These are phyloP conservation scores for Eustoma russellianum DNA, from an alignment of 257 asterid species.

Conservation along the genomic window DNA sequence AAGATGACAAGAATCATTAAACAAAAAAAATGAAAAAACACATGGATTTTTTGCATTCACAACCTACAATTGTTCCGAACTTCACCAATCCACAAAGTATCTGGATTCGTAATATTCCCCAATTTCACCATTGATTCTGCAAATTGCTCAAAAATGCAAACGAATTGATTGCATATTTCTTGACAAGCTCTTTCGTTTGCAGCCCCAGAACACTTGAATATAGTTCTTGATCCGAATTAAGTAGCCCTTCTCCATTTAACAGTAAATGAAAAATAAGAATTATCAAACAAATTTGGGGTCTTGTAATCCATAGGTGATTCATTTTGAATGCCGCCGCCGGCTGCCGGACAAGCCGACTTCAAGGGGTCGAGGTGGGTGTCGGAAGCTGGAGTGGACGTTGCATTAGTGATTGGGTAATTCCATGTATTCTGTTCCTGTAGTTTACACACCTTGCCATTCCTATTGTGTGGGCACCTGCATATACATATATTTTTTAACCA, in stretches of 20 bases:
- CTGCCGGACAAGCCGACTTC: conserved; percentile 56
- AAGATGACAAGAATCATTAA: neutral
- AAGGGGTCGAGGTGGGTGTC: conserved; percentile 32
- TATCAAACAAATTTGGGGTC: conserved; percentile 64
- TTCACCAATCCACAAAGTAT: conserved; percentile 63
- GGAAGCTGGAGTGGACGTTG: conserved; percentile 34
- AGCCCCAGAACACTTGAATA: conserved; percentile 60
- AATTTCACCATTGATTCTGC: conserved; percentile 79
- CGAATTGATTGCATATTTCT: no score
- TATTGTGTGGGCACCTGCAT: conserved; percentile 82
- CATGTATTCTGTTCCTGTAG: conserved; percentile 68
- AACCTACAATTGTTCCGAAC: conserved; percentile 82
- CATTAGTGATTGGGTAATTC: conserved; percentile 38
- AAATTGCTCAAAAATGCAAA: conserved; percentile 90
- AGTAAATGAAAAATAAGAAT: conserved; percentile 62
- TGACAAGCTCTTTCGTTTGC: no score
- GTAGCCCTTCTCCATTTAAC: conserved; percentile 53
- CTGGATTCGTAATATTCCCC: conserved; percentile 66
- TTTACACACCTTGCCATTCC: conserved; percentile 86
- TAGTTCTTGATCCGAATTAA: conserved; percentile 70
- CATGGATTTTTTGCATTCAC: conserved; percentile 43
- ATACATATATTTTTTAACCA: no score
- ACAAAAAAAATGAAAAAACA: neutral
- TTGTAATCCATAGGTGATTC: conserved; percentile 69
- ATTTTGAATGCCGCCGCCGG: conserved; percentile 36